These are phyloP conservation scores for Syzygium malaccense DNA, from an alignment of 441 rosid species.

Conservation along the genomic window DNA sequence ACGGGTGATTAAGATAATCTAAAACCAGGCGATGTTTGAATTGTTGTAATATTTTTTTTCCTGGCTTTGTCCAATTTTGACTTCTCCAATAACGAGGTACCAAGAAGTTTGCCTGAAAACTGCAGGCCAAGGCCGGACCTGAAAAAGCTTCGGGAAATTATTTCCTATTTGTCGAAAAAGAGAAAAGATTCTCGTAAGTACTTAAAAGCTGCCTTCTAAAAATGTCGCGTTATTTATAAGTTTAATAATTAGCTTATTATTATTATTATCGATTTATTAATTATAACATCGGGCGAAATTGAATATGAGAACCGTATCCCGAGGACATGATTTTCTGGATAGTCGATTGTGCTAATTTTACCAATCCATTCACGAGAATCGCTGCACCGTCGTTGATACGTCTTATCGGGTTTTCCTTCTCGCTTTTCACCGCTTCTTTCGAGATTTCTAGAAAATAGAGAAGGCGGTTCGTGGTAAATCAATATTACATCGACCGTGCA, in stretches of 20 bases:
- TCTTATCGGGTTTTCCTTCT: accelerated
- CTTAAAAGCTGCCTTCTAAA: background rate
- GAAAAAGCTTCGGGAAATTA: background rate
- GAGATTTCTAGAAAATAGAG: accelerated
- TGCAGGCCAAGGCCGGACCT: background rate
- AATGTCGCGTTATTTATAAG: background rate
- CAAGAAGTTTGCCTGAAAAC: background rate
- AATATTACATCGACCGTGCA: background rate
- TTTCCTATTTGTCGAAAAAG: background rate
- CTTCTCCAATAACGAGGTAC: background rate
- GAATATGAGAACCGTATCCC: background rate
- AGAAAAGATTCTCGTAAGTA: background rate
- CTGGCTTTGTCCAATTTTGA: background rate
- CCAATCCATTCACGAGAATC: background rate
- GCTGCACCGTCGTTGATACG: accelerated
- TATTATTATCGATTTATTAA: accelerated
- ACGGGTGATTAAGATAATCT: background rate
- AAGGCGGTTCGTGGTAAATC: background rate
- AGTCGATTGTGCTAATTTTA: accelerated
- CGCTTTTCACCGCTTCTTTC: accelerated
- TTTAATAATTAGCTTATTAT: background rate
- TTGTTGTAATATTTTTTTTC: background rate
- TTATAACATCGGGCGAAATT: background rate
- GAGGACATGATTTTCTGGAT: background rate
- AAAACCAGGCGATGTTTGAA: background rate